Conservation (phyloP, 768 basidiomycete species). For the Dentipellis sp. region DNA sequence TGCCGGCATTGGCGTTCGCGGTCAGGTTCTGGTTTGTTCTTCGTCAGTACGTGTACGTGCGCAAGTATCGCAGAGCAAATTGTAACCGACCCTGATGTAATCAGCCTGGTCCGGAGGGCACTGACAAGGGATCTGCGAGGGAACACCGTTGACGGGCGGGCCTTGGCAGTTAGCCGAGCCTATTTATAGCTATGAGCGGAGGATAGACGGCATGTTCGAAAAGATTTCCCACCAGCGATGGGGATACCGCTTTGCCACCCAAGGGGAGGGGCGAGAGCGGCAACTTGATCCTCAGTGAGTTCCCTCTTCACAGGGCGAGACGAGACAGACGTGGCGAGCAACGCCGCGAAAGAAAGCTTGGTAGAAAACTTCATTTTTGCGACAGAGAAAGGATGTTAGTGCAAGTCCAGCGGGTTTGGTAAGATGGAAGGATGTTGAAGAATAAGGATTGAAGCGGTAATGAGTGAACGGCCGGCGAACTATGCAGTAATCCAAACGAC, state of each 20-base stretch:
- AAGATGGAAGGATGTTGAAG: no score
- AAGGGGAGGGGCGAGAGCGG: conserved; percentile 15
- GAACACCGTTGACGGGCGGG: no score
- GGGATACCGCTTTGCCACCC: conserved; percentile 16
- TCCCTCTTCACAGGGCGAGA: not conserved
- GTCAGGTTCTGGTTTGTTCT: not conserved
- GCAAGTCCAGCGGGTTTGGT: no score
- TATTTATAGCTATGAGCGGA: conserved; percentile 2
- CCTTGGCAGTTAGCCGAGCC: conserved; percentile 19
- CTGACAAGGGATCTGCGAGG: conserved; percentile 15
- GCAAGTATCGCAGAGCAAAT: not conserved
- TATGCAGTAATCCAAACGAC: no score
- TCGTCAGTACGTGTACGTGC: not conserved
- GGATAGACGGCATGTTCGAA: not conserved
- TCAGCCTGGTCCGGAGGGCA: conserved; percentile 13
- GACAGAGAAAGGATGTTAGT: no score
- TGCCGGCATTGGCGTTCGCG: conserved; percentile 15
- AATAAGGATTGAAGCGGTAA: no score
- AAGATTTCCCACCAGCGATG: conserved; percentile 6
- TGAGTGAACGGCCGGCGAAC: no score
- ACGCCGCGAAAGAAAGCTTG: not conserved
- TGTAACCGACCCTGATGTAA: conserved; percentile 1
- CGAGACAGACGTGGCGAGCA: not conserved
- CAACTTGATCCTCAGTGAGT: not conserved
- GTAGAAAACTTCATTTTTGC: conserved; percentile 1